Conservation (phyloP, 1,284 basidiomycete genomes). For the Ceratorhiza oryzae-sativae region DNA sequence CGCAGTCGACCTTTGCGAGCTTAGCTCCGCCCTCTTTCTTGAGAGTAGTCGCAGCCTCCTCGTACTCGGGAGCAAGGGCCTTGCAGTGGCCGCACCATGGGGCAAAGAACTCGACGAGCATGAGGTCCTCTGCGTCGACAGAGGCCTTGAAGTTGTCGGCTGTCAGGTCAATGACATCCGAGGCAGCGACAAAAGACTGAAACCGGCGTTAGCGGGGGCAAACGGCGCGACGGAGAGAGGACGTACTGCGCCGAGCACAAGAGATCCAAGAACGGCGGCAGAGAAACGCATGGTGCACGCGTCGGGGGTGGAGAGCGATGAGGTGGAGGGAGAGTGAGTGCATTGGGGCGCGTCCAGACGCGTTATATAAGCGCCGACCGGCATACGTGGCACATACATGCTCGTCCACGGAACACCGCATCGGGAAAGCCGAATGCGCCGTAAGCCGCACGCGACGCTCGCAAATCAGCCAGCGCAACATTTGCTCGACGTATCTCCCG, state of each 20-base stretch:
- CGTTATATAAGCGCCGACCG: conserved; percentile 34
- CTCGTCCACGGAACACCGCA: conserved; percentile 18
- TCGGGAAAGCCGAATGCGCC: conserved; percentile 22
- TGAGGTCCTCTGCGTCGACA: conserved; percentile 75
- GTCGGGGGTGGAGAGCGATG: conserved; percentile 15
- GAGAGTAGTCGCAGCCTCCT: conserved; percentile 92
- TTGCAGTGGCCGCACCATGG: conserved; percentile 96
- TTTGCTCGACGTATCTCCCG: conserved; percentile 9
- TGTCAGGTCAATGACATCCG: conserved; percentile 85
- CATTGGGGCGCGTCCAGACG: conserved; percentile 13
- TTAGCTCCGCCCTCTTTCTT: conserved; percentile 84
- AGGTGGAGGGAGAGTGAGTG: conserved; percentile 8
- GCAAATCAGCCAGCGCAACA: conserved; percentile 20
- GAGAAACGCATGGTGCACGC: conserved; percentile 66
- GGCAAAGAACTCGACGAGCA: conserved; percentile 96
- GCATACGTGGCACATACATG: conserved; percentile 33
- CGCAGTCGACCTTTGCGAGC: conserved; percentile 96
- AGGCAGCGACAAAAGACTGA: conserved; percentile 59
- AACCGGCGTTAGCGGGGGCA: conserved; percentile 55
- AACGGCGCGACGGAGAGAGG: not conserved
- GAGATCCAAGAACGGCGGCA: conserved; percentile 56
- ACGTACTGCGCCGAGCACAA: conserved; percentile 54
- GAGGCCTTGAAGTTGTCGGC: conserved; percentile 72
- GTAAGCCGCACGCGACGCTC: conserved; percentile 1
- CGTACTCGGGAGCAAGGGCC: conserved; percentile 91